Evolutionary conservation across 2,329 filamentous ascomycete genomes (phyloP).

Genomic region (Penicillium janthinellum): DNA sequence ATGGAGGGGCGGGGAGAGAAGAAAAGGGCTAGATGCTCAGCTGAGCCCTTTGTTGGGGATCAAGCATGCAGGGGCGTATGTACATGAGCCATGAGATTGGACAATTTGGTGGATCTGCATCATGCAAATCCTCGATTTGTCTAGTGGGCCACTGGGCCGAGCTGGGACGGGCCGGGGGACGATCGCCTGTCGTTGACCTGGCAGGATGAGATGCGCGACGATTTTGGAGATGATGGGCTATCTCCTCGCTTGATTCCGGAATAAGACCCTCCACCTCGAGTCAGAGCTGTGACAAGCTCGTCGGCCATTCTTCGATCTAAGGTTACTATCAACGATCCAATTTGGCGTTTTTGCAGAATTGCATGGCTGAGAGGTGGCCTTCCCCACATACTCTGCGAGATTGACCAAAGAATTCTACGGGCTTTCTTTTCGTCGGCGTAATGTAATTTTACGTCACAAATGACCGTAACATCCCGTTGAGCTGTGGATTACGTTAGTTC

Average conservation of each 20-base stretch:
- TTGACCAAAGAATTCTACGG: no score
- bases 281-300: no score
- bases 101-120: not conserved
- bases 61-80: not conserved
- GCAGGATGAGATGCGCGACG: not conserved
- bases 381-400: not conserved
- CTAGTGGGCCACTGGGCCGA: not conserved
- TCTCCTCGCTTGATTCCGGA: not conserved
- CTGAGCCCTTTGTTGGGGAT: not conserved
- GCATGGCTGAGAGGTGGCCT: not conserved
- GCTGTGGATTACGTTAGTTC: no score
- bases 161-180: not conserved
- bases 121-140: conserved; percentile 3
- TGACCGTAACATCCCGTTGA: no score
- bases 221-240: not conserved
- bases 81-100: not conserved
- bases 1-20: not conserved
- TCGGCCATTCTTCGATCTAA: not conserved
- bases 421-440: no score
- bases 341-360: not conserved
- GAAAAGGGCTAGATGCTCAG: not conserved
- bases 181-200: not conserved
- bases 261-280: no score
- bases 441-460: no score
- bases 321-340: not conserved